Base-by-base conservation (phyloP, 306 rosid genomes). In the Alnus rubra region DNA sequence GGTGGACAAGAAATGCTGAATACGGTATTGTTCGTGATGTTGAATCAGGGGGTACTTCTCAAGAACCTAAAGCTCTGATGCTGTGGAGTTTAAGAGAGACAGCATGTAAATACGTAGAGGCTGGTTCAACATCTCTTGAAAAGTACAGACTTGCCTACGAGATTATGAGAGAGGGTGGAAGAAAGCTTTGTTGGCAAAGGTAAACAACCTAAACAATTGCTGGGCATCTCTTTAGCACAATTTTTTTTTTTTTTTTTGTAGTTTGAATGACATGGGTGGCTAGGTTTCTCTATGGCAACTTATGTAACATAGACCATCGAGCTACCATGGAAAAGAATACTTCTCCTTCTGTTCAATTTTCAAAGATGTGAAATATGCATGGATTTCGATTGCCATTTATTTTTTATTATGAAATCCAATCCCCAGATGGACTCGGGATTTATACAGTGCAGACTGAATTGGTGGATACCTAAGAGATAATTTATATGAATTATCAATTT, bases 21-120 rank as follows among this genome's bases (percentile, higher is more conserved):
- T 88, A 88, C 80, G 98, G 96, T 31, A 89, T 85, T 76, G 83
- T 93, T 83, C 87, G 85, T 55, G 97, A 91, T 82, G 48, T 74
- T 28, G 92, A 89, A 71, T 88, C 95, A 7, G 89, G 90, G 80
- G 88, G 90, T 68, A 85, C 88, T 83, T 88, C 92, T 74, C 92
- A 84, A 85, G 98, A 95, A 82, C 88, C 90, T 30, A 90, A 85
- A 83, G 84, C 86, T 50, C 83, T 90, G 89, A 92, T 95, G 98
- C 78, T 90, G 18, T 95, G 98, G 98, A 92, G 98, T 88, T 86
- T 95, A 65, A 92, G 98, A 81, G 98, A 95, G 84, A 88, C 97
- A 69, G 97, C 98, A 51, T 85, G 91, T 74, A 93, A 90, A 87
- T 95, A 91, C 83, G 69, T 95, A 78, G 98, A 92, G 58, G 98